A percentile compares a stretch with the other conserved stretches of the same genome.
Conservation (phyloP, 176 grass and related monocot genomes). For the Cenchrus purpureus region DNA sequence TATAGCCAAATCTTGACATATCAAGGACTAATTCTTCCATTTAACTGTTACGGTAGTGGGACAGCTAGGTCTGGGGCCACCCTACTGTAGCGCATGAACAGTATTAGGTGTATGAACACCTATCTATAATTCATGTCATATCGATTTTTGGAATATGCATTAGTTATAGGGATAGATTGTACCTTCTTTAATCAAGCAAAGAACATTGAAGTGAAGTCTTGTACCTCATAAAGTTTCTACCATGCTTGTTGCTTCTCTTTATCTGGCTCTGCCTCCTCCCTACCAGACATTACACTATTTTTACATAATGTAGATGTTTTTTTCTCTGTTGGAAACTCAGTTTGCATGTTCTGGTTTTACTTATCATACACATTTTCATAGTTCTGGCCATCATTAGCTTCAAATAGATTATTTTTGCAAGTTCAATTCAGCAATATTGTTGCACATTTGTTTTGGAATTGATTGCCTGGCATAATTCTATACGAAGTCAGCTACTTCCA, state of each 20-base stretch:
- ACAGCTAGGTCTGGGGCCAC: too few species aligned
- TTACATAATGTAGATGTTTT: constrained; percentile 1
- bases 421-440: not conserved
- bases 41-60: not conserved
- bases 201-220: not conserved
- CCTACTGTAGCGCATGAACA: too few species aligned
- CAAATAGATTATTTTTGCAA: not conserved
- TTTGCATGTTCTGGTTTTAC: not conserved
- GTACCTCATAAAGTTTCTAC: not conserved
- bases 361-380: not conserved
- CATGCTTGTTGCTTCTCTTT: not conserved
- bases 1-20: not conserved
- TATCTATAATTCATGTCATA: not conserved
- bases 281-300: not conserved
- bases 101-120: too few species aligned
- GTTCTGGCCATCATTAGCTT: not conserved
- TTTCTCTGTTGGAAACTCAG: not conserved
- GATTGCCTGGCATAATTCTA: not conserved
- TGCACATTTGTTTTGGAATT: constrained; percentile 3
- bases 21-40: not conserved
- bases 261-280: not conserved
- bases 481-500: too few species aligned
- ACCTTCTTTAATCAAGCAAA: not conserved
- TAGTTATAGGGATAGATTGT: not conserved
- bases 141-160: not conserved